These are phyloP conservation scores for Penicillium coffeae DNA, from an alignment of 495 filamentous ascomycete species.

Conservation along the genomic window DNA sequence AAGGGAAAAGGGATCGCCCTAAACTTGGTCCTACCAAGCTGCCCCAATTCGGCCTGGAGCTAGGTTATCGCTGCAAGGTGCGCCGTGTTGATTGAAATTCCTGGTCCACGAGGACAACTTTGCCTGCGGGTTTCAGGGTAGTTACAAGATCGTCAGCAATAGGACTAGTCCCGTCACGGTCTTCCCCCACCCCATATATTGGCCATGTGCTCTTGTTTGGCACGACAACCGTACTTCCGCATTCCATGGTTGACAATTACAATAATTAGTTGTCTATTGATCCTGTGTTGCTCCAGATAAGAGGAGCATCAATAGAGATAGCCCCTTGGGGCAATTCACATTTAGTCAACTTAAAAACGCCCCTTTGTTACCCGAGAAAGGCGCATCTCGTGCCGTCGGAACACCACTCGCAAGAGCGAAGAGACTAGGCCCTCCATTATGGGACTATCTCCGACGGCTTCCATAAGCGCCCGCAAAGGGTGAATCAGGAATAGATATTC, in stretches of 20 bases:
- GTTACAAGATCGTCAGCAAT: neutral
- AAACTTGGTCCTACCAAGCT: conserved; percentile 9
- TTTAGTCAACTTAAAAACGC: too few species aligned
- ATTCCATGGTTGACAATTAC: neutral
- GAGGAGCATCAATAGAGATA: too few species aligned
- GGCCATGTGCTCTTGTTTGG: conserved; percentile 8
- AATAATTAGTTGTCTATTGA: too few species aligned
- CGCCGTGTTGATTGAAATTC: conserved; percentile 28
- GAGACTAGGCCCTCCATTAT: too few species aligned
- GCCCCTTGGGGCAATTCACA: too few species aligned
- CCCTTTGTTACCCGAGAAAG: too few species aligned
- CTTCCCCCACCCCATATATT: conserved; percentile 9
- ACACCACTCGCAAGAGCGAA: too few species aligned
- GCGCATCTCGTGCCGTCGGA: too few species aligned
- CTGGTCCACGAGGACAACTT: conserved; percentile 19
- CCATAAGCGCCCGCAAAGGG: too few species aligned
- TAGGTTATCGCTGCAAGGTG: conserved; percentile 22
- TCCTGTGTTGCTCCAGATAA: too few species aligned
- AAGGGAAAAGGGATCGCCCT: conserved; percentile 10
- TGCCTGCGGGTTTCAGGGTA: neutral
- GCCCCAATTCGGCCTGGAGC: conserved; percentile 11
- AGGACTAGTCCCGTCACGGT: conserved; percentile 11
- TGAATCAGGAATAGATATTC: too few species aligned
- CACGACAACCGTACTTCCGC: neutral
- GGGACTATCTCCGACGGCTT: too few species aligned